A percentile compares a stretch with the other conserved stretches of the same genome.
phyloP scores from a whole-genome alignment of 2,329 filamentous ascomycete species.

The Acarospora socialis region DNA sequence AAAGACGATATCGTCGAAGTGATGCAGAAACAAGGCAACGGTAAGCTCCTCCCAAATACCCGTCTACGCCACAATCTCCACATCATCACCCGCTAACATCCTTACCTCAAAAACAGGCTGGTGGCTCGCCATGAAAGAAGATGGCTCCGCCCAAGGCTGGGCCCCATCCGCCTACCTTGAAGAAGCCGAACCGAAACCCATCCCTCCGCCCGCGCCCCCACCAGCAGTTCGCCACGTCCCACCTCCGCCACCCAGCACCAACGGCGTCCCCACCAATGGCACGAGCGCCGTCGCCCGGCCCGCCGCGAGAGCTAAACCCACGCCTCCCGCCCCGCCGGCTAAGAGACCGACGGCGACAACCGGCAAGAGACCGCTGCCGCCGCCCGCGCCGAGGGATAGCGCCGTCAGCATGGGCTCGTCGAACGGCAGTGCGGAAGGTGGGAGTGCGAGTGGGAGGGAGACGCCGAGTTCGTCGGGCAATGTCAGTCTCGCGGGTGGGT shows the following conservation, averaged over 20 bases:
- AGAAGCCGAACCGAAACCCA: slow-evolving; percentile 52
- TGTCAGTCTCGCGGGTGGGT: slow-evolving; percentile 50
- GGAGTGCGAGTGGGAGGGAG: slow-evolving; percentile 53
- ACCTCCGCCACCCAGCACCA: slow-evolving; percentile 36
- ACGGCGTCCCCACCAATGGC: slow-evolving; percentile 24
- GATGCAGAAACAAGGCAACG: slow-evolving; percentile 88
- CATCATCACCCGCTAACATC: slow-evolving; percentile 1
- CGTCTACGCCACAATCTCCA: background rate
- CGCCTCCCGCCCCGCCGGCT: slow-evolving; percentile 61
- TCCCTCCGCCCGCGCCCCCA: slow-evolving; percentile 41
- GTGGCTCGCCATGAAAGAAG: slow-evolving; percentile 76
- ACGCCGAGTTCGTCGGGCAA: slow-evolving; percentile 45
- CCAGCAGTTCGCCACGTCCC: slow-evolving; percentile 39
- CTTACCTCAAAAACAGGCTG: slow-evolving; percentile 52
- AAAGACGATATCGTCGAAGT: slow-evolving; percentile 76
- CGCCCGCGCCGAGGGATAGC: slow-evolving; percentile 54
- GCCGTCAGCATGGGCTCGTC: slow-evolving; percentile 32
- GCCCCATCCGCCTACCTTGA: slow-evolving; percentile 88
- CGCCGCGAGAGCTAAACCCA: slow-evolving; percentile 46
- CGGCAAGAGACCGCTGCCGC: slow-evolving; percentile 54
- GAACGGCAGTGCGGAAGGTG: slow-evolving; percentile 39
- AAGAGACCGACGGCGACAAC: slow-evolving; percentile 62
- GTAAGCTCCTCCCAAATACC: slow-evolving; percentile 38
- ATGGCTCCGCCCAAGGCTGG: slow-evolving; percentile 69
- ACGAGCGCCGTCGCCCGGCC: slow-evolving; percentile 22